Evolutionary conservation across 495 filamentous ascomycete species (phyloP), one percentile per base, ranked within the genome.

Genomic region (Tuber umbilicatum): DNA sequence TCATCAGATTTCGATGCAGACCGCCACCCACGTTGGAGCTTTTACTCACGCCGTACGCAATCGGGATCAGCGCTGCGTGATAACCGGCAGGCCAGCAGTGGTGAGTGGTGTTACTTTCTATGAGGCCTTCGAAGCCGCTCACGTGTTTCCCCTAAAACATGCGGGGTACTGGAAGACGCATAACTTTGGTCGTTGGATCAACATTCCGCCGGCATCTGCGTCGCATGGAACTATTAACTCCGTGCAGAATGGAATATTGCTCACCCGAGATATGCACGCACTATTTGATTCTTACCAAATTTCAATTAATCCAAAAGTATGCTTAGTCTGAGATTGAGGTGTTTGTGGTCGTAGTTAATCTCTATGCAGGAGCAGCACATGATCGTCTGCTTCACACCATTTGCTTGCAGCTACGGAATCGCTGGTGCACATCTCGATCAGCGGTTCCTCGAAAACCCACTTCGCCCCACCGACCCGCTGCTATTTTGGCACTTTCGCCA

Each of bases 231-330:
- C 45, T 37, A 85, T 85, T 43, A 84, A 83, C 76, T 85, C 83
- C 10, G 75, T 80, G 45, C 81, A 84, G 70, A 85, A 85, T 82
- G 83, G 83, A 10, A 69, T 85, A 55, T 74, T 85, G 40, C 79
- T 85, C 45, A 47, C 43, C 17, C 31, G 50, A n/a, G 64, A 69
- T 78, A 77, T 84, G 77, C 82, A 84, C 71, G 3, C 70, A 27
- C 35, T 81, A 10, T 85, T 84, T 74, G 82, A 85, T 75, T 37
- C 1, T 19, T 84, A 82, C 72, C 12, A 68, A 1, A 14, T 78
- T 5, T 78, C 78, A 40, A 81, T 84, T 23, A 78, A 79, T 73
- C 75, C 75, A 19, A 55, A 67, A 17, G 73, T 55, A 10, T 9
- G 50, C n/a, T n/a, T 27, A 12, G 50, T n/a, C 50, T 27, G 2